Evolutionary conservation across 2,329 filamentous ascomycete genomes (phyloP).

Genomic region (Davidsoniella virescens): DNA sequence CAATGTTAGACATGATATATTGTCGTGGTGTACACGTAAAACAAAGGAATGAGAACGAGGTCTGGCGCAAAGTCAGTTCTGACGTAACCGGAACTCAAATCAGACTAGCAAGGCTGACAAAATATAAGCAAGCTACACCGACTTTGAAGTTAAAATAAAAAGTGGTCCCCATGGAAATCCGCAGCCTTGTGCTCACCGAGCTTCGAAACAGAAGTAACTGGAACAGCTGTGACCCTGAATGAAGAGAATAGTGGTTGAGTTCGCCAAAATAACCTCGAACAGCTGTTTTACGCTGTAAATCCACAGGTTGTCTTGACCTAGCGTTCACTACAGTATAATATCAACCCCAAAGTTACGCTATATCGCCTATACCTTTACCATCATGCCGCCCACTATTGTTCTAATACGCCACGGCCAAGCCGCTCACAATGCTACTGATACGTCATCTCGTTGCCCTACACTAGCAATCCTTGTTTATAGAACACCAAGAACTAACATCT

Average conservation of each 20-base stretch:
- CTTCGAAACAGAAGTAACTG: not conserved
- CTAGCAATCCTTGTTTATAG: not conserved
- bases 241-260: too few species aligned
- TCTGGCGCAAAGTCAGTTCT: too few species aligned
- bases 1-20: constrained; percentile 35
- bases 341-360: not conserved
- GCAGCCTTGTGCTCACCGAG: not conserved
- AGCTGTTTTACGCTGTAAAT: too few species aligned
- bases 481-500: not conserved
- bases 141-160: not conserved
- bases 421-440: constrained; percentile 36
- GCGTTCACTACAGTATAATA: too few species aligned
- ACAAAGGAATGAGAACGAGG: not conserved
- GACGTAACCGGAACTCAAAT: not conserved
- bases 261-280: too few species aligned
- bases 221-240: too few species aligned
- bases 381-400: constrained; percentile 47
- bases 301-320: too few species aligned
- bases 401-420: constrained; percentile 79
- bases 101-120: not conserved
- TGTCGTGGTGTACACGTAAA: not conserved
- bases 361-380: not conserved
- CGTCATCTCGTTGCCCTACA: constrained; percentile 20
- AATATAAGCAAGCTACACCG: not conserved
- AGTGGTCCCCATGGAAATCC: not conserved